Evolutionary conservation across 2,329 filamentous ascomycete species (phyloP), one percentile per base, ranked within the genome.

Genomic region (Purpureocillium lavendulum): DNA sequence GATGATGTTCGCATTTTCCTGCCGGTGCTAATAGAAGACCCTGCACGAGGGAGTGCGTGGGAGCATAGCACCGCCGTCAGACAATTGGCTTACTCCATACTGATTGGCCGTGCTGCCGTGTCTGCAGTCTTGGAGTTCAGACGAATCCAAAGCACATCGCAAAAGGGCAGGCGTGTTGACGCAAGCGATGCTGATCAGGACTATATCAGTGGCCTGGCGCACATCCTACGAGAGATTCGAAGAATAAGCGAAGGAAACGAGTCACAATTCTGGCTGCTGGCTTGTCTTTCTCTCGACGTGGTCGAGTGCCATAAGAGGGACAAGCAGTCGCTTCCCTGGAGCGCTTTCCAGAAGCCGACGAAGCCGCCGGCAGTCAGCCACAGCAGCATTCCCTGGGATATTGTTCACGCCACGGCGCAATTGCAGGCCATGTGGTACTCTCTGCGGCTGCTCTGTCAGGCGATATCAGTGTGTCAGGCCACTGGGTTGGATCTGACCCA

Each of bases 371-470:
- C 21, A 6, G 21, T 10, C 21, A 26, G 10, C 21, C 21, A 10
- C 21, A 26, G 29, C 29, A 36, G 7, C 11, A 31, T 42, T n/a
- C 17, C 16, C 2, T 85, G 81, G 82, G 63, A 71, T 9, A 61
- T 71, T 14, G 58, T 83, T 33, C 82, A 87, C 49, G 65, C 82
- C 35, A 55, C 69, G 8, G 78, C 80, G 1, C 75, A 82, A 45
- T 56, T 78, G 0, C 75, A 82, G 39, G 75, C 74, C 4, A 65
- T 70, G 1, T 57, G 77, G 6, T 84, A 84, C 51, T 83, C 80
- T 1, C 52, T 84, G 1, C 68, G 77, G n/a, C 52, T 65, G 17
- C 40, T 78, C 4, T 45, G 72, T 3, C 60, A 61, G 17, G 50
- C 63, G 8, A 38, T 65, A 2, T 45, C 48, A 10, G 1, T 35